Evolutionary conservation across 1,139 yeast genomes (phyloP).

Genomic region (Candida tropicalis): DNA sequence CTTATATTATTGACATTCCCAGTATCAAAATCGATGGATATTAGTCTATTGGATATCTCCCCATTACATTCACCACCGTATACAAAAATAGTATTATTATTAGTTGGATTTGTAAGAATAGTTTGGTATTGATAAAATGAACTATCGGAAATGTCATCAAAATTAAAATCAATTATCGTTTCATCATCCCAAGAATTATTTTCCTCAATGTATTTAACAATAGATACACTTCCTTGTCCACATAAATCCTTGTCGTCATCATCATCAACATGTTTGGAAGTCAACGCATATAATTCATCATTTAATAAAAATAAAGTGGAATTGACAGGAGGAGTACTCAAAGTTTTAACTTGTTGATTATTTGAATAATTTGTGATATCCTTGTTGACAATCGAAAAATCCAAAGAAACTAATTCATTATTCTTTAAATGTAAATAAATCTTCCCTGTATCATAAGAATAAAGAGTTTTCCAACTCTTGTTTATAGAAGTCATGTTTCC

Average conservation of each 20-base stretch:
- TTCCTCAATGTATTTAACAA: conserved; percentile 26
- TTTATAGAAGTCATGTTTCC: conserved; percentile 3
- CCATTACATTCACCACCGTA: conserved; percentile 41
- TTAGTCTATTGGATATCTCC: conserved; percentile 30
- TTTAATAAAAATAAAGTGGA: conserved; percentile 35
- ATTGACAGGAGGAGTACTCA: conserved; percentile 35
- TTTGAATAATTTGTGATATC: conserved; percentile 17
- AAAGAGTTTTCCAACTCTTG: conserved; percentile 36
- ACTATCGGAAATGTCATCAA: conserved; percentile 29
- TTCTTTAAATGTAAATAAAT: conserved; percentile 40
- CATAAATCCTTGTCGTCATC: conserved; percentile 24
- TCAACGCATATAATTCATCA: conserved; percentile 33
- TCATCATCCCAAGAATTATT: conserved; percentile 27
- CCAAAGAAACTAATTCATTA: conserved; percentile 37
- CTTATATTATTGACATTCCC: conserved; percentile 35
- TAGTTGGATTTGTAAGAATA: conserved; percentile 30
- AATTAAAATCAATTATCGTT: conserved; percentile 18
- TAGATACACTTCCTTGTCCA: conserved; percentile 30
- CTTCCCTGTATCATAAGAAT: conserved; percentile 37
- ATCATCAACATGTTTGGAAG: conserved; percentile 2
- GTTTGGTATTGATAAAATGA: conserved; percentile 35
- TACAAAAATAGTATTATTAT: conserved; percentile 31
- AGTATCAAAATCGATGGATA: conserved; percentile 31
- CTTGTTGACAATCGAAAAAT: conserved; percentile 38
- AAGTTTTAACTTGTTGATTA: conserved; percentile 25